Base-by-base conservation (phyloP, 2,329 filamentous ascomycete genomes). In the Tolypocladium amazonense region DNA sequence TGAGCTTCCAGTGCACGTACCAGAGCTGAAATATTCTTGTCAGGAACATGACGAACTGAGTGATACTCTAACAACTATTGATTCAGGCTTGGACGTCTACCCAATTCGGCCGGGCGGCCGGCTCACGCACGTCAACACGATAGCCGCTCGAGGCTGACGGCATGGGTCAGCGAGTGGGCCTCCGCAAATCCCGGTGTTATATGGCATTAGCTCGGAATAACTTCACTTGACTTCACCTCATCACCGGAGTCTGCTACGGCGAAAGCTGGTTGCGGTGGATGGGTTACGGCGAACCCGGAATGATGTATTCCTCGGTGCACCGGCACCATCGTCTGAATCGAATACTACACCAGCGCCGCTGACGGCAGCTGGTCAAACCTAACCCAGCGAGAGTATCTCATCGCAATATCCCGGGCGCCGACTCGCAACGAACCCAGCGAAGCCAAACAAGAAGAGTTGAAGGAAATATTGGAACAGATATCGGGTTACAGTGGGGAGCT, bases 321-420 rank as follows among this genome's bases (percentile, higher is more conserved):
- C 50, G 50, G 23, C 50, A 54, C 50, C 50, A 37, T 37, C 11
- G 4, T 23, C 18, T 53, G 56, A 61, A 61, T 37, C 23, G 50
- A 62, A 62, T 67, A 69, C 61, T 61, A 62, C 58, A 23, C 20
- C 30, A 20, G 68, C 65, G 65, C 66, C 62, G 66, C 68, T 64
- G 59, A 63, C 64, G 62, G 66, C 67, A 61, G 59, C 64, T 67
- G 64, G 67, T 52, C 59, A 62, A 67, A 57, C 62, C 66, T 67
- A 66, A 66, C 67, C 68, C 66, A 67, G 70, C 70, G 64, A 71
- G 67, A 69, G 69, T 73, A 75, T 75, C 76, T 74, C 69, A 71
- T 75, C 72, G 69, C 72, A 76, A 74, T 74, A 75, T 75, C 70
- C 75, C 72, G 64, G 67, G 71, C 71, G 73, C 73, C 72, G 70